Base-by-base conservation (phyloP, 495 filamentous ascomycete species). In the Ramalina intermedia region DNA sequence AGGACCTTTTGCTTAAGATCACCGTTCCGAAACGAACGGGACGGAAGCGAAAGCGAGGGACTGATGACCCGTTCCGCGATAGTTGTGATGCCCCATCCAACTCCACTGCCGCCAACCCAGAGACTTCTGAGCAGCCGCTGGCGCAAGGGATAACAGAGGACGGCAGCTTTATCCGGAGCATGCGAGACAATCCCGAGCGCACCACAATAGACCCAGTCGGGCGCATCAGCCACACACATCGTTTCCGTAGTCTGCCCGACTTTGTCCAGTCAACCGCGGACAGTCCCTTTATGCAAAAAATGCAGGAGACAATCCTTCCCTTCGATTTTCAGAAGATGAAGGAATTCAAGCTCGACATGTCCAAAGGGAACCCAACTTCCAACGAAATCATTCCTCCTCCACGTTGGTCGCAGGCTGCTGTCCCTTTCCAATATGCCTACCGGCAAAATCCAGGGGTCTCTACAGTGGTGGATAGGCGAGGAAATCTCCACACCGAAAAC, bases 1-100 rank as follows among this genome's bases (percentile, higher is more conserved):
- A 83, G 53, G 91, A 94, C 55, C 61, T 96, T 24, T 69, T 96
- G 20, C 69, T 98, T 21, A 87, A 88, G 64, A 72, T 98, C 41
- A 87, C 82, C 0, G 78, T 95, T 2, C 93, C 93, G 0, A 90
- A 84, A 62, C 69, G 84, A 40, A 93, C 86, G 6, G 87, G 88
- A 3, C 75, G 87, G 40, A 95, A 85, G 61, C 76, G 87, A 27
- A 91, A 86, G 63, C 69, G 78, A 41, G 86, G 84, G 6, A 80
- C 78, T 7, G 55, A 76, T 49, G 82, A 72, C 27, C 81, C 81
- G 1, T 94, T 82, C 56, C 54, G 57, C 29, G 51, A 58, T 37
- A 52, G 82, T 56, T 53, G 57, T 26, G 51, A 58, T 38, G 51
- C 7, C 7, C 8, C 29, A 33, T 33, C 29, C 7, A 20, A 35